Base-by-base conservation (phyloP, 495 filamentous ascomycete genomes). In the Lichenothelia convexa region DNA sequence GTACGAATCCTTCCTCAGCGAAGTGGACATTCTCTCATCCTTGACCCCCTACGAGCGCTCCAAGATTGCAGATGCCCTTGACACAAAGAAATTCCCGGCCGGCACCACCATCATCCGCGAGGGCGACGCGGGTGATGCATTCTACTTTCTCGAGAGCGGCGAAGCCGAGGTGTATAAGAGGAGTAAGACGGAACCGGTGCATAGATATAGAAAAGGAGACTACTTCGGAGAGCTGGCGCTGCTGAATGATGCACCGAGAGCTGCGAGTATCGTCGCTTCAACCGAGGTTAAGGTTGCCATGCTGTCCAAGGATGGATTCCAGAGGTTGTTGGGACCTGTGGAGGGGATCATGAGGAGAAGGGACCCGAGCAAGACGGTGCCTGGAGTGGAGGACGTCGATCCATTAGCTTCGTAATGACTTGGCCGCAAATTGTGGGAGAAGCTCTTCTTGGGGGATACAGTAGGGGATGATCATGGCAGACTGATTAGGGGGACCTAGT, bases 1-100 rank as follows among this genome's bases (percentile, higher is more conserved):
- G 74, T 97, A 95, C 54, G 89, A 97, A 54, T 78, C 74, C 48
- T 95, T 97, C 64, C 67, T 97, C n/a, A 85, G 92, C 52, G 87
- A 94, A 58, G 87, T 97, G 4, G 78, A 81, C 0, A 65, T 95
- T n/a, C 70, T 95, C 8, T 70, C 75, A 9, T 75, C 68, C 18
- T 70, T 97, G 30, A 87, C 85, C 15, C 64, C 77, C 0, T 95
- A 93, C 50, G 89, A 97, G 57, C 76, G 91, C 6, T 74, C 80
- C 32, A 97, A 97, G 63, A 94, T 97, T 48, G 89, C 89, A 40
- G 89, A 97, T 59, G 86, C 89, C 3, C 62, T 97, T 26, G 81
- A 94, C 49, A 83, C 84, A 30, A 72, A 78, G 49, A 94, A 89
- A 45, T 93, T 73, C 54, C 70, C 80, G 0, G 60, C 75, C n/a